A percentile compares a stretch with the other conserved stretches of the same genome.
These are phyloP conservation scores for Eucalyptus pumila DNA, from an alignment of 345 rosid species.

Conservation along the genomic window DNA sequence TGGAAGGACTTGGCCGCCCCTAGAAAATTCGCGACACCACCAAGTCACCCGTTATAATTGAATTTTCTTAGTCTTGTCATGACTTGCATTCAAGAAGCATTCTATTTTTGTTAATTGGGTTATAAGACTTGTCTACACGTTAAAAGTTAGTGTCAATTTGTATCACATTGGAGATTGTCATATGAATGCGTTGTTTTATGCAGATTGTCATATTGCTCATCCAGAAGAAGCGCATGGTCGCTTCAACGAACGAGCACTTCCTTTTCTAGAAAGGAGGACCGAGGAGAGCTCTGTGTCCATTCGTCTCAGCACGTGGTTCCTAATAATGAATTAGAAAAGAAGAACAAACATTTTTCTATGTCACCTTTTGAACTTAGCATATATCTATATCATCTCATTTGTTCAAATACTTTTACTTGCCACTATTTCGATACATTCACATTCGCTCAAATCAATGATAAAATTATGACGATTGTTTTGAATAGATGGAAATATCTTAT, in stretches of 20 bases:
- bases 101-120: background rate
- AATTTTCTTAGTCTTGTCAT: background rate
- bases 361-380: background rate
- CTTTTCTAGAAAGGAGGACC: background rate
- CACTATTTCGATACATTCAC: background rate
- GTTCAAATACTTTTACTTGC: background rate
- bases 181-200: too few species aligned
- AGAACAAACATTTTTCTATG: background rate
- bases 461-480: background rate
- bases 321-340: background rate
- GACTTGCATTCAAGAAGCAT: background rate
- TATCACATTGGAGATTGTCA: background rate
- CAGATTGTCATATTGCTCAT: too few species aligned
- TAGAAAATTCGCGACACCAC: background rate
- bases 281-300: background rate
- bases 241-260: background rate
- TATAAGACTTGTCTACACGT: background rate
- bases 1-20: background rate
- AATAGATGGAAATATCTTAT: background rate
- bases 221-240: too few species aligned
- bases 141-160: background rate
- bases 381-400: background rate
- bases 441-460: background rate
- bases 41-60: fast-evolving
- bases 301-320: background rate